phyloP scores from a whole-genome alignment of 305 asterid genomes.

The Fraxinus sp. region DNA sequence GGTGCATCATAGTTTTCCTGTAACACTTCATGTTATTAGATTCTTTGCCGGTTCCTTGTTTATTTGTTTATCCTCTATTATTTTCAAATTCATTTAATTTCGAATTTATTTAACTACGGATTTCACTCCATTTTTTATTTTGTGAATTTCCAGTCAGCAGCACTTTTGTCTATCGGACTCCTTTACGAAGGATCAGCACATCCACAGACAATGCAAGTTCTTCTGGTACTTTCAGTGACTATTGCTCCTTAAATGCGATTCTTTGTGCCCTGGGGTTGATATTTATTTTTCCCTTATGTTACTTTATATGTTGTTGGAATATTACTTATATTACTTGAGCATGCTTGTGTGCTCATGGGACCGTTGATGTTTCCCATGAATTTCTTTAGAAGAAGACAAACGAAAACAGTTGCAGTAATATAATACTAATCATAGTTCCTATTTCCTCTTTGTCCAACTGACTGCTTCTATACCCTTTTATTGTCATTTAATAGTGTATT shows the following conservation, averaged over 20 bases:
- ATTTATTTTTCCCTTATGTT: neutral
- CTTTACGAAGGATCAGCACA: conserved; percentile 97
- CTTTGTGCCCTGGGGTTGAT: conserved; percentile 10
- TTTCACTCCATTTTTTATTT: conserved; percentile 16
- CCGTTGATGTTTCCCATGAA: neutral
- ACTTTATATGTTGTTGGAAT: conserved; percentile 11
- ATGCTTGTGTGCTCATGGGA: neutral
- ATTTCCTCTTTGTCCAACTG: neutral
- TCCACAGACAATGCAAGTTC: conserved; percentile 94
- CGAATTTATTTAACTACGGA: conserved; percentile 18
- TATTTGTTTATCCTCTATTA: neutral
- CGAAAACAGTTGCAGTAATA: neutral
- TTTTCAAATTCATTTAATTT: neutral
- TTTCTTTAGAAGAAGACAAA: neutral
- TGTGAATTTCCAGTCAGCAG: conserved; percentile 68
- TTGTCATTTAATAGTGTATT: neutral
- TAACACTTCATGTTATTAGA: conserved; percentile 23
- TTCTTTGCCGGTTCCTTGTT: conserved; percentile 6
- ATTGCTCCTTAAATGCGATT: conserved; percentile 9
- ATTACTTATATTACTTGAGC: neutral
- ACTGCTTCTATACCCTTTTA: conserved; percentile 10
- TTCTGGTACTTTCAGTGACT: conserved; percentile 61
- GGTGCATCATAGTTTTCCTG: too few relatives aligned
- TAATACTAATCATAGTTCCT: neutral
- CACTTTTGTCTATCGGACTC: conserved; percentile 88